A percentile compares a stretch with the other conserved stretches of the same genome.
These are phyloP conservation scores for Diaporthe humulicola DNA, from an alignment of 2,329 filamentous ascomycete genomes.

Conservation along the genomic window DNA sequence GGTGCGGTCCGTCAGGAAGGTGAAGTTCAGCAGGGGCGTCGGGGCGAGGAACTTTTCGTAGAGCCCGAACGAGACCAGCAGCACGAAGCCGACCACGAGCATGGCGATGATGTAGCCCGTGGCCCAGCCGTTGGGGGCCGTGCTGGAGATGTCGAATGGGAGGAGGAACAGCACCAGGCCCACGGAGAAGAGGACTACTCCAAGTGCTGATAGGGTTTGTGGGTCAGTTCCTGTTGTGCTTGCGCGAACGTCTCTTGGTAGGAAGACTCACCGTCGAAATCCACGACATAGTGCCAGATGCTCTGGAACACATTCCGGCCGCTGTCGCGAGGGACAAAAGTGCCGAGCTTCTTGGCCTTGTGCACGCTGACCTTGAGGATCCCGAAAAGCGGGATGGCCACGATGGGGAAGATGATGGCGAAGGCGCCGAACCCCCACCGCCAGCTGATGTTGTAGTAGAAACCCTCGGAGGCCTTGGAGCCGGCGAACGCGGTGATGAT, in stretches of 20 bases:
- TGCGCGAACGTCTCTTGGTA: not conserved
- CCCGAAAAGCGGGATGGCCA: constrained; percentile 70
- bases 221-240: not conserved
- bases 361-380: constrained; percentile 67
- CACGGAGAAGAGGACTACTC: constrained; percentile 68
- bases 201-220: constrained; percentile 52
- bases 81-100: constrained; percentile 71
- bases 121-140: constrained; percentile 63
- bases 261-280: constrained; percentile 65
- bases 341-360: constrained; percentile 67
- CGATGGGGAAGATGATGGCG: constrained; percentile 69
- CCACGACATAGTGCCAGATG: constrained; percentile 62
- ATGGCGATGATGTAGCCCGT: constrained; percentile 69
- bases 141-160: constrained; percentile 70
- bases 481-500: constrained; percentile 74
- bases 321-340: constrained; percentile 53
- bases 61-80: constrained; percentile 63
- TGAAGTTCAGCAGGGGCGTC: constrained; percentile 67
- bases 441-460: constrained; percentile 67
- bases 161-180: constrained; percentile 74
- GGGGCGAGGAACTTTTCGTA: constrained; percentile 71
- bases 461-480: constrained; percentile 64
- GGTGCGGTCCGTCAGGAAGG: constrained; percentile 64
- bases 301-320: constrained; percentile 61
- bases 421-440: constrained; percentile 74